phyloP scores from a whole-genome alignment of 176 grass and related monocot genomes.

The Metroxylon sagu region DNA sequence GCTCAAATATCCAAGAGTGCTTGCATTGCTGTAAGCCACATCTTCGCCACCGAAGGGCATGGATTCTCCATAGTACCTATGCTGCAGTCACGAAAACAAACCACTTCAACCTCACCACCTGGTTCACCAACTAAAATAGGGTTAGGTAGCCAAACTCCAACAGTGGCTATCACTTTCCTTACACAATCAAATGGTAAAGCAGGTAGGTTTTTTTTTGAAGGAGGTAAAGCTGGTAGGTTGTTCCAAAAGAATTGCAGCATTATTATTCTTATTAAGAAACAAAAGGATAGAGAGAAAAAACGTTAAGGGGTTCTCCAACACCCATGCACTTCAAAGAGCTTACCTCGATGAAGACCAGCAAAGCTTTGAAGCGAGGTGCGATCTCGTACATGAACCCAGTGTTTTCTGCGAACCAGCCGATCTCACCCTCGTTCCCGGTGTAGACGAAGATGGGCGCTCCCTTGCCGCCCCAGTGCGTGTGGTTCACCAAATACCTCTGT shows the following conservation, averaged over 20 bases:
- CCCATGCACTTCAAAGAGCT: too few relatives aligned
- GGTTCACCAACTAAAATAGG: too few relatives aligned
- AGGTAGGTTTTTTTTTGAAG: too few relatives aligned
- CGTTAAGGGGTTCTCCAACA: too few relatives aligned
- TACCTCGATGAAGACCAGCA: slow-evolving; percentile 64
- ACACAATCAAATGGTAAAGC: too few relatives aligned
- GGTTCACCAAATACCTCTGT: slow-evolving; percentile 57
- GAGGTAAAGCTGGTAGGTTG: too few relatives aligned
- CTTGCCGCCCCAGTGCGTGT: slow-evolving; percentile 32
- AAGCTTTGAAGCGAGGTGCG: slow-evolving; percentile 36
- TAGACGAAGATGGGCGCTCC: slow-evolving; percentile 45
- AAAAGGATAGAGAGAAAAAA: too few relatives aligned
- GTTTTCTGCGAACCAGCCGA: slow-evolving; percentile 39
- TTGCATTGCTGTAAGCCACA: slow-evolving; percentile 25
- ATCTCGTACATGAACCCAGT: slow-evolving; percentile 50
- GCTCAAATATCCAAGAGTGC: slow-evolving; percentile 39
- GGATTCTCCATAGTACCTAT: slow-evolving; percentile 56
- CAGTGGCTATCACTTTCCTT: too few relatives aligned
- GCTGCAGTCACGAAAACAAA: slow-evolving; percentile 15
- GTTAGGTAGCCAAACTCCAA: too few relatives aligned
- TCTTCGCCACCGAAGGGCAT: slow-evolving; percentile 32
- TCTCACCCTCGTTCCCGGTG: slow-evolving; percentile 37
- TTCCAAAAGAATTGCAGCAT: too few relatives aligned
- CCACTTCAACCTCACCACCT: too few relatives aligned
- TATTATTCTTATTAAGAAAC: too few relatives aligned